Conservation (phyloP, 2,329 filamentous ascomycete species). For the Aspergillus jensenii region DNA sequence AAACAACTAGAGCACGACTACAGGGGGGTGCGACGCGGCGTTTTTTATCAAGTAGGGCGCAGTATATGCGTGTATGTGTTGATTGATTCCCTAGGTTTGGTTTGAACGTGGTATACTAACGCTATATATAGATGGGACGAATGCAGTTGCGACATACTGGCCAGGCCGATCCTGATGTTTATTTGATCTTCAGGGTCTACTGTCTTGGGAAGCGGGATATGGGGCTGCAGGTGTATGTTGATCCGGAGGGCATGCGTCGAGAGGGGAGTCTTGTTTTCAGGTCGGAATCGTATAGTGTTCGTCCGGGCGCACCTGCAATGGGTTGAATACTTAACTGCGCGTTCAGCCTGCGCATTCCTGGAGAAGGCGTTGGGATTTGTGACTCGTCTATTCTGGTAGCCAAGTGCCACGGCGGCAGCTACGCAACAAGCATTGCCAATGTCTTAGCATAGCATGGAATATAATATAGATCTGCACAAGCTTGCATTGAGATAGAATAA, state of each 20-base stretch:
- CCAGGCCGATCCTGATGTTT: conserved; percentile 24
- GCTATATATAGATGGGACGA: not conserved
- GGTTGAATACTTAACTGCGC: no score
- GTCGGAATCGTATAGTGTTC: not conserved
- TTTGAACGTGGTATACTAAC: not conserved
- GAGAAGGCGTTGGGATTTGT: no score
- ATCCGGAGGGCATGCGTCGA: conserved; percentile 31
- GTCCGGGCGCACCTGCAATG: no score
- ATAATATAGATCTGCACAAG: no score
- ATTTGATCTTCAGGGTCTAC: conserved; percentile 45
- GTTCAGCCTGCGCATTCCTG: no score
- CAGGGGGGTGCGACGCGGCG: conserved; percentile 33
- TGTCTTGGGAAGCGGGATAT: conserved; percentile 33
- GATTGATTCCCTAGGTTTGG: not conserved
- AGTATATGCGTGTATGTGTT: conserved; percentile 41
- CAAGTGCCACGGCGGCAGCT: no score
- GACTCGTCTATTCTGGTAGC: no score
- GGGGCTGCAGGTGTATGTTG: conserved; percentile 39
- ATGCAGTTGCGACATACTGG: not conserved
- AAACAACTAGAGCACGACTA: conserved; percentile 29
- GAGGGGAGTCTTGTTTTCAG: conserved; percentile 8
- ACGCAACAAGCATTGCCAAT: no score
- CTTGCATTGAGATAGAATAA: no score
- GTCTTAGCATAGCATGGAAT: no score
- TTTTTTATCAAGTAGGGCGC: conserved; percentile 51